Evolutionary conservation across 768 basidiomycete genomes (phyloP).

Genomic region (Tulasnella sp.): DNA sequence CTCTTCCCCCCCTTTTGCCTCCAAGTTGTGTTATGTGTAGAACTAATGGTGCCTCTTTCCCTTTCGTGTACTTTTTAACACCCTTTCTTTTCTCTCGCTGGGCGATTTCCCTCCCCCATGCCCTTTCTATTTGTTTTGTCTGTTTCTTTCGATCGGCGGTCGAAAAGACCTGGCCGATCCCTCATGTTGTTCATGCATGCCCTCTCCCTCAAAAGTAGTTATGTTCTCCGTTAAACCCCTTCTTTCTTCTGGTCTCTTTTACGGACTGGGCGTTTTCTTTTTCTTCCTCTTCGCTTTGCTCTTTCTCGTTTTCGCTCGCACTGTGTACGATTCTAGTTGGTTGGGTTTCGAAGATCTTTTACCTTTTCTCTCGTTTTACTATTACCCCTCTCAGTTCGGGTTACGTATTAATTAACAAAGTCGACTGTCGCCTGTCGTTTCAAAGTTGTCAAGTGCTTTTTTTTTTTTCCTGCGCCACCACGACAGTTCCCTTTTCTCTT

Average conservation of each 20-base stretch:
- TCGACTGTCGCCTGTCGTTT: not conserved
- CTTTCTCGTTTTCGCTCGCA: not conserved
- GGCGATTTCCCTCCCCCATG: constrained; percentile 7
- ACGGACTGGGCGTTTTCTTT: not conserved
- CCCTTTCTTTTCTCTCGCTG: constrained; percentile 6
- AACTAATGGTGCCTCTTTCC: not conserved
- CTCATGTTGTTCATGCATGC: constrained; percentile 6
- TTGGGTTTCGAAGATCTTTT: not conserved
- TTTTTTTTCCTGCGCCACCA: not conserved
- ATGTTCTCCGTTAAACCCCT: not conserved
- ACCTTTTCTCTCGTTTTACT: not conserved
- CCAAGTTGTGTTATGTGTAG: constrained; percentile 1
- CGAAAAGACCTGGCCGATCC: not conserved
- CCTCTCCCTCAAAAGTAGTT: not conserved
- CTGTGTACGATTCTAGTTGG: constrained; percentile 1
- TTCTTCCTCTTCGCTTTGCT: not conserved
- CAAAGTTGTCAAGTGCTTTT: not conserved
- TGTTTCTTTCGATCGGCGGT: not conserved
- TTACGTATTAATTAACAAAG: constrained; percentile 1
- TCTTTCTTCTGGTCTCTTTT: not conserved
- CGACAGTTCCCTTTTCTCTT: not conserved
- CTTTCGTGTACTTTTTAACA: not conserved
- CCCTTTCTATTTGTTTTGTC: not conserved
- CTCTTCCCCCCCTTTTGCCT: not conserved
- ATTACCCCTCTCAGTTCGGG: not conserved